Base-by-base conservation (phyloP, 202 grass and related monocot species). In the Alloteropsis angusta region DNA sequence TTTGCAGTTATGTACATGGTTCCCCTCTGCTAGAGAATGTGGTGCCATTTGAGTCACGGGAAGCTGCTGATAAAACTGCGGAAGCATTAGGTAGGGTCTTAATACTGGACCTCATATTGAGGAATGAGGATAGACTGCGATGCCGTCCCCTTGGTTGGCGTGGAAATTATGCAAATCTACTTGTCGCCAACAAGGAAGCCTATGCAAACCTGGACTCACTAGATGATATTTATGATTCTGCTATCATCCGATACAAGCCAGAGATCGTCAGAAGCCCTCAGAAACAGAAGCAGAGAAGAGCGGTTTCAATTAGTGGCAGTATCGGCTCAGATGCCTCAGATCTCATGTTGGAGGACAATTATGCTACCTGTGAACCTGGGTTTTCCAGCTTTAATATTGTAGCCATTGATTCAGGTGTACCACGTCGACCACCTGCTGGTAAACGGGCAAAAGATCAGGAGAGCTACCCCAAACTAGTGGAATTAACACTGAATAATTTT, bases 111-210 rank as follows among this genome's bases (percentile, higher is more conserved):
- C 91, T 97, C 28, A 60, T 97, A 71, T 67, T 97, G 48, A 94
- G 94, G 74, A 97, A 97, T 58, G 91, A 97, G 43, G 95, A 97
- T 68, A 93, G 95, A 75, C 81, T 97, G 30, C 86, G 83, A 62
- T 97, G 95, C 72, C 87, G 87, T 43, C 65, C 83, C 17, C 87
- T 97, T 82, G 95, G 95, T 44, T 97, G 95, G 95, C 91, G 91
- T 65, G 91, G 95, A 60, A 97, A 97, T 66, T 92, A 94, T 75
- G 95, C 87, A 71, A 97, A 97, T 65, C 79, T 97, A 21, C 71
- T 97, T 72, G 82, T 97, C 19, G 49, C 91, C 28, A 47, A 89
- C 14, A 89, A 80, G 70, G 78, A 82, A 23, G 88, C 89, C n/a
- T n/a, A 88, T 78, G 77, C 77, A 81, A 94, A 92, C 57, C 85